Evolutionary conservation across 2,329 filamentous ascomycete genomes (phyloP).

Genomic region (Colletotrichum sublineola): DNA sequence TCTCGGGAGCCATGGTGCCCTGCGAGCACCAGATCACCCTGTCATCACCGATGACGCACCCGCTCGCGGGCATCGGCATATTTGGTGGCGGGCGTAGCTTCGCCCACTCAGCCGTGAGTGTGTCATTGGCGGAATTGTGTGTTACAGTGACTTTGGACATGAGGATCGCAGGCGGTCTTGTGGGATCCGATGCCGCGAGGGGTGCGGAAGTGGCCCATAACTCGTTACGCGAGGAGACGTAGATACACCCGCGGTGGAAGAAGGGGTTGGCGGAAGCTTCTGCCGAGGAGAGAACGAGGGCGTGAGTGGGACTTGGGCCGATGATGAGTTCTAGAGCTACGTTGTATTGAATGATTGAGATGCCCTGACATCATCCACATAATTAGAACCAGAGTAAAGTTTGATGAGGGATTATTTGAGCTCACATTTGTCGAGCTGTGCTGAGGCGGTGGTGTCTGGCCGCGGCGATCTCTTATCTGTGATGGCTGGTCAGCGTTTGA

Average conservation of each 20-base stretch:
- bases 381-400: background rate
- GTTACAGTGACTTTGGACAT: slow-evolving; percentile 58
- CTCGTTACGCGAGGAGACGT: slow-evolving; percentile 55
- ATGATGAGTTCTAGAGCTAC: slow-evolving; percentile 52
- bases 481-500: background rate
- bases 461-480: slow-evolving; percentile 31
- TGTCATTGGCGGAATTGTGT: slow-evolving; percentile 46
- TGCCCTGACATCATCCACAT: background rate
- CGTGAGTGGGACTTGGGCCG: slow-evolving; percentile 51
- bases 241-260: slow-evolving; percentile 61
- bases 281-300: slow-evolving; percentile 57
- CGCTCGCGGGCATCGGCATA: slow-evolving; percentile 60
- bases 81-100: slow-evolving; percentile 57
- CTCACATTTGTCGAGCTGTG: slow-evolving; percentile 9
- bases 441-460: slow-evolving; percentile 2
- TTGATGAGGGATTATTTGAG: too few relatives aligned
- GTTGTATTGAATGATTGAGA: slow-evolving; percentile 56
- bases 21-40: slow-evolving; percentile 60
- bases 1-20: slow-evolving; percentile 46
- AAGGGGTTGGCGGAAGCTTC: slow-evolving; percentile 58
- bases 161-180: slow-evolving; percentile 57
- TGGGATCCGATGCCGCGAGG: slow-evolving; percentile 53
- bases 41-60: slow-evolving; percentile 56
- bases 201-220: slow-evolving; percentile 62
- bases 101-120: slow-evolving; percentile 54